A percentile compares a stretch with the other conserved stretches of the same genome.
phyloP scores from a whole-genome alignment of 192 early-diverging fungal species.

The Linnemannia elongata region DNA sequence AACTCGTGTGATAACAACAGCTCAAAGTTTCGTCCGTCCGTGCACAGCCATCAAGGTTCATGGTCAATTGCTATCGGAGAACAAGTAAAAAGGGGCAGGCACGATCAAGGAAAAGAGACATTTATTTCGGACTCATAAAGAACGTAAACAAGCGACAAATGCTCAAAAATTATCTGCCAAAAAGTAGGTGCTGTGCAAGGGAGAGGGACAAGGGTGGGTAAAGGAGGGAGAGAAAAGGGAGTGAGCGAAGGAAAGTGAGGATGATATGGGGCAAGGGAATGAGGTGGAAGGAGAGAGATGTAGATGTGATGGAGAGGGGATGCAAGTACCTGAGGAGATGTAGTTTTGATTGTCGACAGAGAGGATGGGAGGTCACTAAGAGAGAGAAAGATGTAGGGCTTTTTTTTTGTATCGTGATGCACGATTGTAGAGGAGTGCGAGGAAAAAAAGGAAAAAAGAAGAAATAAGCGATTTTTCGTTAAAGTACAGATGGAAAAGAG shows the following conservation, averaged over 20 bases:
- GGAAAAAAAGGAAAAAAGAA: neutral
- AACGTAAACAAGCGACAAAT: too few species aligned
- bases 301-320: neutral
- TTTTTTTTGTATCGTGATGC: neutral
- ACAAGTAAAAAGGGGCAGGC: too few species aligned
- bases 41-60: too few species aligned
- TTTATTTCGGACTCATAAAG: too few species aligned
- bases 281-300: neutral
- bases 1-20: too few species aligned
- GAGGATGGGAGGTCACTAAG: neutral
- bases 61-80: too few species aligned
- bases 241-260: neutral
- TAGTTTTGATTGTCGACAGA: neutral
- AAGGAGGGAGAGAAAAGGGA: neutral
- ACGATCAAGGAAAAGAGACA: too few species aligned
- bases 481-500: neutral
- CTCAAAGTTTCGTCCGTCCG: too few species aligned
- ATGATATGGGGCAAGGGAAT: neutral
- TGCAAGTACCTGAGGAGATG: conserved; percentile 5
- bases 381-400: neutral
- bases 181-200: too few species aligned
- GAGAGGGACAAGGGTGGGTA: neutral
- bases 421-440: neutral
- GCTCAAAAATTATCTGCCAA: too few species aligned
- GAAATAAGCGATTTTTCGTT: neutral